Conservation (phyloP, 2,329 filamentous ascomycete genomes). For the Lachnellula willkommii region DNA sequence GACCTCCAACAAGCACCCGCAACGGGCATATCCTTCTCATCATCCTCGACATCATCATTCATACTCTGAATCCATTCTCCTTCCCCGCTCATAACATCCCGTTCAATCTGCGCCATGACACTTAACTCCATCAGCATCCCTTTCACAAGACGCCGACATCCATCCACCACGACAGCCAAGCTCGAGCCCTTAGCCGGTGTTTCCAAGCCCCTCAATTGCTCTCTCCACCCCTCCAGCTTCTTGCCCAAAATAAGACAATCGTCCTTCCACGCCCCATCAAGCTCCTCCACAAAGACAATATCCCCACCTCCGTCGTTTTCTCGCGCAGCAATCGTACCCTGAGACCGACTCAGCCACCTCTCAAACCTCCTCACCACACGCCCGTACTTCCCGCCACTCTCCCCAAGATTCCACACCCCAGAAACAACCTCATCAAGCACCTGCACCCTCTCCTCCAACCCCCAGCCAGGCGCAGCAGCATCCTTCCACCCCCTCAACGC, state of each 20-base stretch:
- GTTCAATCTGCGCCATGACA: conserved; percentile 58
- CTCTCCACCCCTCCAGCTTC: conserved; percentile 50
- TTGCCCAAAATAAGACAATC: conserved; percentile 49
- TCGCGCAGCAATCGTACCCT: conserved; percentile 43
- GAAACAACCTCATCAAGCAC: conserved; percentile 51
- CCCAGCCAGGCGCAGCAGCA: conserved; percentile 27
- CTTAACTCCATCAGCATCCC: conserved; percentile 59
- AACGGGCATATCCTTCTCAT: conserved; percentile 18
- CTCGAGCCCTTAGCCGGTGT: conserved; percentile 32
- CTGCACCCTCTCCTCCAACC: conserved; percentile 53
- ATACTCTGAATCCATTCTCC: conserved; percentile 53
- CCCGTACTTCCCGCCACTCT: conserved; percentile 50
- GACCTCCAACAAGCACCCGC: conserved; percentile 30
- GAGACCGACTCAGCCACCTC: conserved; percentile 48
- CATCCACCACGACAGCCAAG: conserved; percentile 44
- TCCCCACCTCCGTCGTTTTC: conserved; percentile 28
- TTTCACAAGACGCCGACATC: conserved; percentile 44
- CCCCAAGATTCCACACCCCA: conserved; percentile 53
- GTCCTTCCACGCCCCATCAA: conserved; percentile 54
- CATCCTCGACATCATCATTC: conserved; percentile 38
- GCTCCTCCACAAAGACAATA: conserved; percentile 47
- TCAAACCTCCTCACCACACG: conserved; percentile 54
- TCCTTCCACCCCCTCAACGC: conserved; percentile 48
- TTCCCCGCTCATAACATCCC: conserved; percentile 51
- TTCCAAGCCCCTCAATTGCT: conserved; percentile 45